Conservation (phyloP, 495 filamentous ascomycete species). For the Aspergillus steynii region DNA sequence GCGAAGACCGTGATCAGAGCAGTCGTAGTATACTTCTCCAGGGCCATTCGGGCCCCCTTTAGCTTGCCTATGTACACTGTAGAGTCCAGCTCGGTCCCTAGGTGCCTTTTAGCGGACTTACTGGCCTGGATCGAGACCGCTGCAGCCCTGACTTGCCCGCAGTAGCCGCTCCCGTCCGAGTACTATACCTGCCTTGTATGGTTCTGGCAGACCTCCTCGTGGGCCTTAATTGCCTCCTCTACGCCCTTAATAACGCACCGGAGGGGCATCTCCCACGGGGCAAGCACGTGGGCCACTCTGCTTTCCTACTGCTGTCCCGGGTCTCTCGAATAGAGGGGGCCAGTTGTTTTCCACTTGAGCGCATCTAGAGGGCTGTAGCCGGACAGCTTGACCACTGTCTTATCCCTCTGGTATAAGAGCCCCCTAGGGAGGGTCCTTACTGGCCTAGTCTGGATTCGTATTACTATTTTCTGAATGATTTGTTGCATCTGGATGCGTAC, state of each 20-base stretch:
- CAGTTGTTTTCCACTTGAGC: neutral
- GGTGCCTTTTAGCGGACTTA: neutral
- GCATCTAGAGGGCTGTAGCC: neutral
- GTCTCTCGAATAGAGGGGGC: neutral
- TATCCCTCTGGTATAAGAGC: neutral
- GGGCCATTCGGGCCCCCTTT: neutral
- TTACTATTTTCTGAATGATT: constrained; percentile 13
- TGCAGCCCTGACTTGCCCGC: neutral
- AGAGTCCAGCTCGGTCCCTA: neutral
- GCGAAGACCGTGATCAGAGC: neutral
- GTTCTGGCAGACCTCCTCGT: neutral
- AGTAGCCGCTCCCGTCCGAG: neutral
- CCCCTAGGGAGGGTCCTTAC: neutral
- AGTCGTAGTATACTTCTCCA: neutral
- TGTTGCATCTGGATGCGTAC: constrained; percentile 18
- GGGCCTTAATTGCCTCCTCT: neutral
- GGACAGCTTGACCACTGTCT: neutral
- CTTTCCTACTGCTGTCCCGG: neutral
- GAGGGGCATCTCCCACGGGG: neutral
- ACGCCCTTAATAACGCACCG: neutral
- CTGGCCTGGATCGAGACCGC: neutral
- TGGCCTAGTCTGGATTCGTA: constrained; percentile 6
- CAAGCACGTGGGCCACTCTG: neutral
- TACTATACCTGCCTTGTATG: neutral
- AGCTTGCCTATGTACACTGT: constrained; percentile 4